Percentiles rank a stretch among this genome's conserved stretches.
Evolutionary conservation across 352 stramenopile species (phyloP).

Genomic region (Phytophthora meadii): DNA sequence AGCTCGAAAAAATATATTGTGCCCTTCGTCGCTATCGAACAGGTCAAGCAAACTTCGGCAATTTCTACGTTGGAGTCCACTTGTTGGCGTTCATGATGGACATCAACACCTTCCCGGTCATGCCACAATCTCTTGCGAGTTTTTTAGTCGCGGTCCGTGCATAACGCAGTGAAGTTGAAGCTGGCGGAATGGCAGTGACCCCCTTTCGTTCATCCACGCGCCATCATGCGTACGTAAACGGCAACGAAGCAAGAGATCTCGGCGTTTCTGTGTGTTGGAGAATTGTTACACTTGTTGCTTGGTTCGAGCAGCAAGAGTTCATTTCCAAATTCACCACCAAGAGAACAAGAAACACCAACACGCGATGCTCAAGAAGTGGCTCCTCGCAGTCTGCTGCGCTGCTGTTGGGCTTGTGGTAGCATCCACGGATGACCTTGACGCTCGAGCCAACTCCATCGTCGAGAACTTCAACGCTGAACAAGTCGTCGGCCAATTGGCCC

Average conservation of each 20-base stretch:
- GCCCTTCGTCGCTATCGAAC: too few relatives aligned
- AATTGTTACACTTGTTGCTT: slow-evolving; percentile 2
- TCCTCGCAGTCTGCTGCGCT: slow-evolving; percentile 14
- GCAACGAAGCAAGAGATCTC: neutral
- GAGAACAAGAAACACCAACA: slow-evolving; percentile 13
- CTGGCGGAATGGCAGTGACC: neutral
- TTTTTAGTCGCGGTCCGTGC: slow-evolving; percentile 14
- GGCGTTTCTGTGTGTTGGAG: neutral
- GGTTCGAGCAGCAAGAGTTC: slow-evolving; percentile 2
- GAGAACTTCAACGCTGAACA: slow-evolving; percentile 29
- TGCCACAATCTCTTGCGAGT: slow-evolving; percentile 12
- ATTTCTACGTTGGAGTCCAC: too few relatives aligned
- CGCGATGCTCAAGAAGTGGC: slow-evolving; percentile 33
- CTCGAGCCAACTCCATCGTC: slow-evolving; percentile 24
- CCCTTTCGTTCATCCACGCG: neutral
- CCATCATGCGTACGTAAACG: neutral
- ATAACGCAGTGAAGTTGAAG: slow-evolving; percentile 30
- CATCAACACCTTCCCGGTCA: slow-evolving; percentile 7
- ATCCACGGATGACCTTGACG: slow-evolving; percentile 26
- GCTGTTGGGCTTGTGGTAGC: slow-evolving; percentile 12
- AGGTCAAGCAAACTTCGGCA: too few relatives aligned
- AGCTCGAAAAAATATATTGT: too few relatives aligned
- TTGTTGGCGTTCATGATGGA: neutral
- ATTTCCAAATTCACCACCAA: slow-evolving; percentile 26
- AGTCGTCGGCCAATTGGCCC: slow-evolving; percentile 26